Evolutionary conservation across 192 early-diverging fungal species (phyloP).

Genomic region (Polychytrium aggregatum): DNA sequence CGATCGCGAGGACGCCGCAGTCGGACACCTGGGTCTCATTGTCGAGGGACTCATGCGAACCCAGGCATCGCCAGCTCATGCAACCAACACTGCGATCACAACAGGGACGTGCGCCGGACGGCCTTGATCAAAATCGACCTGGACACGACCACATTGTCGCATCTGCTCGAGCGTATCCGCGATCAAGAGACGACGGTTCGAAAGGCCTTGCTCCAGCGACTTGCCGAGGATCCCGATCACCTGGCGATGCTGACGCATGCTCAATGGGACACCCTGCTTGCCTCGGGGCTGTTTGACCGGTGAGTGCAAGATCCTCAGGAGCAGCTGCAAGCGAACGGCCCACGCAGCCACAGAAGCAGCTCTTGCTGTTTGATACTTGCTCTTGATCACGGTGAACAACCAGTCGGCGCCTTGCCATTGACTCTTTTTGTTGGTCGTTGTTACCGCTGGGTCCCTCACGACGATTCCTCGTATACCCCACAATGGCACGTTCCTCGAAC

Average conservation of each 20-base stretch:
- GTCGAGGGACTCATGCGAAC: no score
- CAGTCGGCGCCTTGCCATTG: no score
- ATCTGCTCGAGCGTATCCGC: conserved; percentile 61
- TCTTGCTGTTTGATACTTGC: background rate
- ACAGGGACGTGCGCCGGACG: conserved; percentile 70
- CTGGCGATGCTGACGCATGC: conserved; percentile 57
- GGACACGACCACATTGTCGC: conserved; percentile 46
- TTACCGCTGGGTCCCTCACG: no score
- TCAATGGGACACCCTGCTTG: conserved; percentile 58
- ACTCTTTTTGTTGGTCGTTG: no score
- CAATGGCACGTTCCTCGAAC: no score
- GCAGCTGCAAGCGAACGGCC: background rate
- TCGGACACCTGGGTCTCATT: no score
- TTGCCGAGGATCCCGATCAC: conserved; percentile 55
- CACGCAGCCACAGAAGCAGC: background rate
- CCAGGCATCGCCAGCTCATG: no score
- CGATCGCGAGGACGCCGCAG: no score
- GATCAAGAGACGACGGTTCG: conserved; percentile 69
- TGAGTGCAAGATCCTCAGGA: conserved; percentile 1
- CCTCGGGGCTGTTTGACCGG: conserved; percentile 73
- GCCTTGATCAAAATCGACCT: conserved; percentile 66
- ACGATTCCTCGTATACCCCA: no score
- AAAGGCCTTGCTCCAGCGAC: conserved; percentile 56
- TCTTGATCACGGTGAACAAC: background rate
- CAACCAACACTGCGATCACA: no score